Base-by-base conservation (phyloP, 2,329 filamentous ascomycete species). In the Eutypa lata region DNA sequence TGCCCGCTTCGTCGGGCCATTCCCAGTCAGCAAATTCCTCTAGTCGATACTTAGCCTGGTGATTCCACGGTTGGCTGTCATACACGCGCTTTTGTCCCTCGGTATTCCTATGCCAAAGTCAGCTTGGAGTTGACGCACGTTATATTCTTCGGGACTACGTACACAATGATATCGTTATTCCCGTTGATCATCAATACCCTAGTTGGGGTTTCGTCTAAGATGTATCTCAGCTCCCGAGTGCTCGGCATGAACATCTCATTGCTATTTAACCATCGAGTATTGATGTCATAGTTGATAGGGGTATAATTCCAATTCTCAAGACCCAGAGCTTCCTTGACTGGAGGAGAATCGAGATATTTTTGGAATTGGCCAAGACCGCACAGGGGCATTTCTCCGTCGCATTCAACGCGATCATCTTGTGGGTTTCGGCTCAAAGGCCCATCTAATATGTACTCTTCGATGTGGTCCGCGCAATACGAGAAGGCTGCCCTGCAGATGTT, bases 41-140 rank as follows among this genome's bases (percentile, higher is more conserved):
- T 33, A 51, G 19, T 4, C 53, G 51, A 16, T 50, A 56, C 48
- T 38, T 47, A 26, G 53, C 51, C 21, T 56, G 53, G 6, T 53
- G 53, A 10, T 40, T 47, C 53, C 53, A 56, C 7, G 44, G 16
- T 4, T 50, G 35, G 11, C 26, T 28, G 22, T 56, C 53, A 28
- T 56, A 56, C 8, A 53, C 53, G 19, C 53, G 22, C 48, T 56
- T 56, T 3, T 50, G 48, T 1, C 53, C 53, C 46, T 56, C 53
- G 10, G 53, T 56, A 13, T 52, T 55, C 8, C 53, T 55, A 21
- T 18, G 5, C 2, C 11, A 14, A n/a, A n/a, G 35, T 38, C 13
- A 38, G 35, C 16, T 31, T 31, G 10, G 26, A 31, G 10, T 31
- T 5, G 10, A 31, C 26, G n/a, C n/a, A 31, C 26, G 10, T 31